Evolutionary conservation across 192 early-diverging fungal species (phyloP).

Genomic region (Umbelopsis sp.): DNA sequence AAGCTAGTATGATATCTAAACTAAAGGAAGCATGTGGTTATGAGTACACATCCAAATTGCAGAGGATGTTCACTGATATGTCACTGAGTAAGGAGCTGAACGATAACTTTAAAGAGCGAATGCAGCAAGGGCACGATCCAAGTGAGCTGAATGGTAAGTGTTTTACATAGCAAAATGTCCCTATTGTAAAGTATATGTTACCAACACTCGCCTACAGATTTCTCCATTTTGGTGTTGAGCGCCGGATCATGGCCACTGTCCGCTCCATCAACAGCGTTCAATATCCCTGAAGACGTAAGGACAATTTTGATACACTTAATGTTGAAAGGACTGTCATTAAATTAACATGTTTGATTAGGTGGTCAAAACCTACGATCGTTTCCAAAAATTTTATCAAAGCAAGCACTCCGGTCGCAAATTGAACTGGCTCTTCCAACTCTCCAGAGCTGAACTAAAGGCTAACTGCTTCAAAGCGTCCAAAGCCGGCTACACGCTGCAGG

Average conservation of each 20-base stretch:
- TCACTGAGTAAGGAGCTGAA: slow-evolving; percentile 89
- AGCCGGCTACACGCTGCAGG: slow-evolving; percentile 77
- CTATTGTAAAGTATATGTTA: slow-evolving; percentile 14
- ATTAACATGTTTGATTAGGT: slow-evolving; percentile 46
- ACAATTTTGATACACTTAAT: not conserved
- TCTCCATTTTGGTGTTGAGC: slow-evolving; percentile 84
- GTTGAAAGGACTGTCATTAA: not conserved
- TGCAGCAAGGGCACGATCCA: slow-evolving; percentile 42
- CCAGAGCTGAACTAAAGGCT: slow-evolving; percentile 92
- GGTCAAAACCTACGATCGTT: slow-evolving; percentile 81
- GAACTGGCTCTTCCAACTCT: slow-evolving; percentile 93
- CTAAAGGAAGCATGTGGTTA: slow-evolving; percentile 92
- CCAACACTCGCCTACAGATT: slow-evolving; percentile 56
- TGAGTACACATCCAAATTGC: slow-evolving; percentile 93
- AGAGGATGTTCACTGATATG: slow-evolving; percentile 97
- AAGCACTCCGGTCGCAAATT: slow-evolving; percentile 90
- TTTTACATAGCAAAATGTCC: not conserved
- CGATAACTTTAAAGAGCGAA: slow-evolving; percentile 74
- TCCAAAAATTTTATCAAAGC: slow-evolving; percentile 85
- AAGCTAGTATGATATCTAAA: slow-evolving; percentile 93
- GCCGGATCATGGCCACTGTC: slow-evolving; percentile 91
- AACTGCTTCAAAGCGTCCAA: slow-evolving; percentile 80
- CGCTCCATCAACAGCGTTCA: slow-evolving; percentile 76
- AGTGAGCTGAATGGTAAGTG: slow-evolving; percentile 29
- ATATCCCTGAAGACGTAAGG: slow-evolving; percentile 82